Evolutionary conservation across 2,329 filamentous ascomycete species (phyloP).

Genomic region (Aspergillus quadrilineatus): DNA sequence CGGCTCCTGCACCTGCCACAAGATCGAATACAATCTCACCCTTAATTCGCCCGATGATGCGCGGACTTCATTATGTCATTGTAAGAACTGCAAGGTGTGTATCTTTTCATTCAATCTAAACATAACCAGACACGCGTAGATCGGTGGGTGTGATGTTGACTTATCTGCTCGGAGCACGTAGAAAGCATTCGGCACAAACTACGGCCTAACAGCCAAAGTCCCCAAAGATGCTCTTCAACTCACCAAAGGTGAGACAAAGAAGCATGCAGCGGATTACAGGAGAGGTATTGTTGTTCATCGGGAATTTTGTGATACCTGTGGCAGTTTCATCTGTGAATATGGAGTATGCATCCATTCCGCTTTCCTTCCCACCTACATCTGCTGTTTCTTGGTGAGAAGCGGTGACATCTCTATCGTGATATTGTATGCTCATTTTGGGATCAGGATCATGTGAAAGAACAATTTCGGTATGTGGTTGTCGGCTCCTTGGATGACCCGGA

Average conservation of each 20-base stretch:
- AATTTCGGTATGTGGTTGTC: conserved; percentile 47
- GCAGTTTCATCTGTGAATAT: conserved; percentile 54
- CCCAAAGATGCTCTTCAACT: conserved; percentile 46
- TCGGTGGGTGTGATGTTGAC: too few relatives aligned
- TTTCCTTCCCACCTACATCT: too few relatives aligned
- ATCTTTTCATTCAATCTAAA: too few relatives aligned
- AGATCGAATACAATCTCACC: conserved; percentile 48
- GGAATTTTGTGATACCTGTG: conserved; percentile 54
- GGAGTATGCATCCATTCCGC: conserved; percentile 39
- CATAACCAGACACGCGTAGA: background rate
- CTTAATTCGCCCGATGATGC: conserved; percentile 49
- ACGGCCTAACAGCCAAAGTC: conserved; percentile 54
- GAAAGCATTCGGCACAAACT: conserved; percentile 54
- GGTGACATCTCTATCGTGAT: too few relatives aligned
- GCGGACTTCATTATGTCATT: conserved; percentile 55
- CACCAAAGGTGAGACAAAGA: conserved; percentile 40
- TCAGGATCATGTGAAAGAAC: conserved; percentile 33
- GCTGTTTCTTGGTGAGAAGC: background rate
- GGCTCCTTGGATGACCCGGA: conserved; percentile 53
- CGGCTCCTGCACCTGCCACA: conserved; percentile 51
- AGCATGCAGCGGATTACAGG: conserved; percentile 14
- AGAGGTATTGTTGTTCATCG: too few relatives aligned
- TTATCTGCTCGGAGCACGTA: conserved; percentile 17
- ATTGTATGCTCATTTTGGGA: too few relatives aligned
- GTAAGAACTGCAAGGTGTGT: conserved; percentile 51